A percentile compares a stretch with the other conserved stretches of the same genome.
These are phyloP conservation scores for Begonia masoniana DNA, from an alignment of 306 rosid species.

Conservation along the genomic window DNA sequence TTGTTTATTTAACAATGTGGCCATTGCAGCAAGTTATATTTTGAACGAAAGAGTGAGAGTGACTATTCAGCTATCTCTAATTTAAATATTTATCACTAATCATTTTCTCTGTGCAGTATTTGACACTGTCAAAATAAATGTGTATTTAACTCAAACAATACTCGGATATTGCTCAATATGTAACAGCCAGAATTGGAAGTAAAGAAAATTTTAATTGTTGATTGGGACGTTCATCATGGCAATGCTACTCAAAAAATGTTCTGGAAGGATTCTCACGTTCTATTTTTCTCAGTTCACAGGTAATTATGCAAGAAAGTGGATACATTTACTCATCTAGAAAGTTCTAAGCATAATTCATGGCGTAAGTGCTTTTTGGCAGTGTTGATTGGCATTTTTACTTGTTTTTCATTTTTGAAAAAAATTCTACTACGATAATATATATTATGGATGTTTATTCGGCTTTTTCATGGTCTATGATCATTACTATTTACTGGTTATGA, in stretches of 20 bases:
- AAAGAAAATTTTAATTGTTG: slow-evolving; percentile 70
- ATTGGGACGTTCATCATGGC: slow-evolving; percentile 99
- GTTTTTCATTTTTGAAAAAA: no score
- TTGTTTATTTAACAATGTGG: slow-evolving; percentile 87
- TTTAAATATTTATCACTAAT: neutral
- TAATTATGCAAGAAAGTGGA: slow-evolving; percentile 6
- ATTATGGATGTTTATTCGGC: no score
- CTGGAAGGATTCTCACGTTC: slow-evolving; percentile 69
- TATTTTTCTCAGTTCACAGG: slow-evolving; percentile 98
- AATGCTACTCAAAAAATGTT: slow-evolving; percentile 94
- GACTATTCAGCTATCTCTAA: slow-evolving; percentile 1
- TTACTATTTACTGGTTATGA: slow-evolving; percentile 8
- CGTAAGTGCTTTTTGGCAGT: neutral
- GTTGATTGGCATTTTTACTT: no score
- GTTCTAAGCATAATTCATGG: neutral
- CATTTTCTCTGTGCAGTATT: neutral
- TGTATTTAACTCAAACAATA: neutral
- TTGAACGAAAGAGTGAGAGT: slow-evolving; percentile 57
- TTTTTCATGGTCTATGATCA: neutral
- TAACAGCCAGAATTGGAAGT: slow-evolving; percentile 75
- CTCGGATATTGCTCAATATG: slow-evolving; percentile 11
- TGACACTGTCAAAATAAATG: neutral
- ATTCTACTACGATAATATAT: no score
- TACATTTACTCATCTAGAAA: no score
- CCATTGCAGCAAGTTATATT: slow-evolving; percentile 55